phyloP scores from a whole-genome alignment of 768 basidiomycete genomes.

The Naganishia kalamii region DNA sequence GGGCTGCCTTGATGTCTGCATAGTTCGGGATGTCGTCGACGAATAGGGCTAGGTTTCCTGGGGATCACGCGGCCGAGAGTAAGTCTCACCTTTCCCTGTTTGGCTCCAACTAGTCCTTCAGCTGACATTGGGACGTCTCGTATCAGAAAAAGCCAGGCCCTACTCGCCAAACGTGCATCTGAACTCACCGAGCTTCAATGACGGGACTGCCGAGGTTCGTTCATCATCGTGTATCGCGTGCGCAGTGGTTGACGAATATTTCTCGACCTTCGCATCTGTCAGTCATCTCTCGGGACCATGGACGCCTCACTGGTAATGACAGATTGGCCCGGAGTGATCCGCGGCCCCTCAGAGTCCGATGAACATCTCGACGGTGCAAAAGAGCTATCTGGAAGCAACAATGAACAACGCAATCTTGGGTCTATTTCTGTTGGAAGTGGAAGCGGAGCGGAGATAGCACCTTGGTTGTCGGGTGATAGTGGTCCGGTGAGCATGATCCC shows the following conservation, averaged over 20 bases:
- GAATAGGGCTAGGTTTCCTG: no score
- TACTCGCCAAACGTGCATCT: background rate
- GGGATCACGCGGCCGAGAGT: no score
- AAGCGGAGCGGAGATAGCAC: slow-evolving; percentile 40
- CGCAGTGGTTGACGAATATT: background rate
- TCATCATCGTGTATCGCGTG: background rate
- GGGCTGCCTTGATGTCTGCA: no score
- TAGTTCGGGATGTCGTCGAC: no score
- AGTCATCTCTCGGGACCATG: background rate
- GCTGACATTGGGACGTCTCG: background rate
- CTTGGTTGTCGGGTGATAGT: slow-evolving; percentile 42
- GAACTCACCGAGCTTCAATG: background rate
- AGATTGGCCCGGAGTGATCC: slow-evolving; percentile 18
- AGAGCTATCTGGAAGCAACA: background rate
- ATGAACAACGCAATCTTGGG: background rate
- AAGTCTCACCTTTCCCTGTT: no score
- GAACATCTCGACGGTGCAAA: background rate
- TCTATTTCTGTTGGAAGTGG: slow-evolving; percentile 21
- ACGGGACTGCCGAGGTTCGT: background rate
- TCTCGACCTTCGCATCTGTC: background rate
- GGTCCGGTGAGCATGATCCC: background rate
- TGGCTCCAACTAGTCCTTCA: background rate
- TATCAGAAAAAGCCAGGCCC: background rate
- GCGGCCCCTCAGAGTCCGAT: background rate
- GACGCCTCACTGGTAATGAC: background rate